phyloP scores from a whole-genome alignment of 2,329 filamentous ascomycete species.

The Biscogniauxia marginata region DNA sequence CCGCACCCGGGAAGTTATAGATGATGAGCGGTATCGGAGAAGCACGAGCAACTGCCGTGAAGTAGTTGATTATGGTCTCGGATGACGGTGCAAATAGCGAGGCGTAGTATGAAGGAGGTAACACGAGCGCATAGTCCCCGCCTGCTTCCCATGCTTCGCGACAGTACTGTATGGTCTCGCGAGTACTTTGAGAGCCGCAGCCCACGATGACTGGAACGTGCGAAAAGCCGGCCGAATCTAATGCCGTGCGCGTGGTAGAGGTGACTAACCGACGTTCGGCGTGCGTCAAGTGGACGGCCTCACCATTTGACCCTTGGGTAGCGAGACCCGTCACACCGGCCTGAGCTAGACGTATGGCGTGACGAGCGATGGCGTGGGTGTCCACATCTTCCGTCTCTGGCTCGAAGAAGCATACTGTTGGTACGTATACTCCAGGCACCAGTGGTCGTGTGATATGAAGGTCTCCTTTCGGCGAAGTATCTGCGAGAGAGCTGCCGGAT shows the following conservation, averaged over 20 bases:
- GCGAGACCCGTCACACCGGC: constrained; percentile 72
- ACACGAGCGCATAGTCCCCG: constrained; percentile 72
- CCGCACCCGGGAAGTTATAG: constrained; percentile 68
- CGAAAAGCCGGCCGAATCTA: constrained; percentile 64
- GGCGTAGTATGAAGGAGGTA: constrained; percentile 76
- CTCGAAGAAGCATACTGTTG: constrained; percentile 73
- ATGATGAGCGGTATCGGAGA: constrained; percentile 66
- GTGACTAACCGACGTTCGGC: constrained; percentile 69
- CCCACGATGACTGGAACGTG: constrained; percentile 73
- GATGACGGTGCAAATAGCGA: constrained; percentile 60
- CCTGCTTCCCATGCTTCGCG: constrained; percentile 66
- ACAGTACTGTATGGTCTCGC: constrained; percentile 70
- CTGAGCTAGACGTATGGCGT: constrained; percentile 68
- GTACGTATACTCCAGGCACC: constrained; percentile 64
- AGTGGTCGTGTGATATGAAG: constrained; percentile 37
- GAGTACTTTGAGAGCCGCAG: constrained; percentile 69
- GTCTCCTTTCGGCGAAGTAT: constrained; percentile 16
- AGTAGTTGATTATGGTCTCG: constrained; percentile 64
- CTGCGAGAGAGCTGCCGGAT: not conserved
- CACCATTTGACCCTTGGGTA: constrained; percentile 79
- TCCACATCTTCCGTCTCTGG: constrained; percentile 65
- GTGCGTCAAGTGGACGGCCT: constrained; percentile 75
- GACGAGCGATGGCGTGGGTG: constrained; percentile 55
- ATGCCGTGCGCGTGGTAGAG: constrained; percentile 64
- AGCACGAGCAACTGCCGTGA: constrained; percentile 60